Evolutionary conservation across 768 basidiomycete genomes (phyloP).

Genomic region (Phaeotremella skinneri): DNA sequence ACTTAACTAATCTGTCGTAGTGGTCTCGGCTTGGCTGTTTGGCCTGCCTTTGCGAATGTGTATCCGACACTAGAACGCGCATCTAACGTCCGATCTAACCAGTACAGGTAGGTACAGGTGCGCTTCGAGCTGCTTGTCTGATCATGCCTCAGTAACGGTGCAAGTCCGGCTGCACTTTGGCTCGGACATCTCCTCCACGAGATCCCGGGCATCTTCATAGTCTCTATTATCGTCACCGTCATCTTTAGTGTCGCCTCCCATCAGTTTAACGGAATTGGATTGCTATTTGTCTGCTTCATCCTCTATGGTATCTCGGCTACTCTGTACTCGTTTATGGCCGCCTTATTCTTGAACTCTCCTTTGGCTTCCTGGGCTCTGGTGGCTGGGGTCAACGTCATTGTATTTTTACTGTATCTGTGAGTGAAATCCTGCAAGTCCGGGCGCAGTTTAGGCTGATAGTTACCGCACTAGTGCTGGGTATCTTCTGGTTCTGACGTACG

Average conservation of each 20-base stretch:
- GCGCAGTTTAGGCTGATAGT: background rate
- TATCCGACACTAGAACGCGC: conserved; percentile 73
- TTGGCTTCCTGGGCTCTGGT: conserved; percentile 70
- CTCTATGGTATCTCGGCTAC: conserved; percentile 68
- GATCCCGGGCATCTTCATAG: conserved; percentile 60
- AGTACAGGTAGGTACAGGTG: conserved; percentile 64
- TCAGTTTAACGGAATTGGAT: conserved; percentile 68
- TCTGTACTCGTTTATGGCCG: conserved; percentile 66
- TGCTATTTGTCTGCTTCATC: conserved; percentile 57
- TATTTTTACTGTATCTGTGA: conserved; percentile 62
- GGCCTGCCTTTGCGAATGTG: conserved; percentile 75
- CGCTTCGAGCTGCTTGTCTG: conserved; percentile 10
- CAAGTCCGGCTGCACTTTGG: conserved; percentile 57
- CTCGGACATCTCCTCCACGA: conserved; percentile 77
- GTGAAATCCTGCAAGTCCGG: background rate
- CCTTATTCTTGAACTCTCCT: conserved; percentile 64
- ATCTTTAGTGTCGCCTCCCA: conserved; percentile 61
- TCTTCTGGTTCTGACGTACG: conserved; percentile 71
- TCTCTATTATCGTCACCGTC: conserved; percentile 65
- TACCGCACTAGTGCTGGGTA: conserved; percentile 68
- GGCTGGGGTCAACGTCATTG: conserved; percentile 70
- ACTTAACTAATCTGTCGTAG: conserved; percentile 8
- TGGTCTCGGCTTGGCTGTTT: conserved; percentile 59
- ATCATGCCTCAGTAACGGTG: conserved; percentile 23
- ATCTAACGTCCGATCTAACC: conserved; percentile 73